Conservation (phyloP, 2,329 filamentous ascomycete genomes). For the Corniculantispora saksenae region DNA sequence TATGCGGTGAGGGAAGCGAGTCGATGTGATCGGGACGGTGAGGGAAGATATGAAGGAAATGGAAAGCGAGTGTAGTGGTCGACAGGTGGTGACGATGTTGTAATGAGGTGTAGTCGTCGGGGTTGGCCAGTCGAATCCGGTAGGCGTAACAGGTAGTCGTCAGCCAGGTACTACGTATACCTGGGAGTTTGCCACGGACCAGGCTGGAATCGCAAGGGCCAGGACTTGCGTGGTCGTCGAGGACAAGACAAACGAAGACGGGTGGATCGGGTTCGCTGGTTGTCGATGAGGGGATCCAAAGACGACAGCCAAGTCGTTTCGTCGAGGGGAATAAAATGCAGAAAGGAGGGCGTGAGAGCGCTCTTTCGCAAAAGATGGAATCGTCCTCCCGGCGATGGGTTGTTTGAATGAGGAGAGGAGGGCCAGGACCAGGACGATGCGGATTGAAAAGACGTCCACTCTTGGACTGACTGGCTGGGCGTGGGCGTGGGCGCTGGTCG, state of each 20-base stretch:
- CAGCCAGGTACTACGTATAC: constrained; percentile 23
- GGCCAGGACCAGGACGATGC: constrained; percentile 11
- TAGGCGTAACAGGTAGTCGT: constrained; percentile 18
- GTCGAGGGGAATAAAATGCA: constrained; percentile 5
- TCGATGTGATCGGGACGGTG: background rate
- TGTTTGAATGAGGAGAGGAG: constrained; percentile 14
- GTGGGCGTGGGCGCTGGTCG: background rate
- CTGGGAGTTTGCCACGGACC: constrained; percentile 23
- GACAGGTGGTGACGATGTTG: constrained; percentile 8
- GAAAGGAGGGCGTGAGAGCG: constrained; percentile 6
- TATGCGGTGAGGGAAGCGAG: background rate
- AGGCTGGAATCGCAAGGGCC: constrained; percentile 19
- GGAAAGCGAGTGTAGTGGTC: constrained; percentile 11
- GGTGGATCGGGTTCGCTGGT: constrained; percentile 7
- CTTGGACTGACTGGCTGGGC: background rate
- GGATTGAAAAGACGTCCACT: constrained; percentile 13
- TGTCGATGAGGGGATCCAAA: background rate
- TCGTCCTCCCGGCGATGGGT: constrained; percentile 16
- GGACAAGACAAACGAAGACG: background rate
- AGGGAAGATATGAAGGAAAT: constrained; percentile 15
- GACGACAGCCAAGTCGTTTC: constrained; percentile 11
- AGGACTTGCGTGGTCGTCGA: constrained; percentile 1
- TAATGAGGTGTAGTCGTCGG: constrained; percentile 7
- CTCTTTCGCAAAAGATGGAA: constrained; percentile 11
- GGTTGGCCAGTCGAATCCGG: constrained; percentile 13